These are phyloP conservation scores for Neurospora sp. DNA, from an alignment of 495 filamentous ascomycete species.

Conservation along the genomic window DNA sequence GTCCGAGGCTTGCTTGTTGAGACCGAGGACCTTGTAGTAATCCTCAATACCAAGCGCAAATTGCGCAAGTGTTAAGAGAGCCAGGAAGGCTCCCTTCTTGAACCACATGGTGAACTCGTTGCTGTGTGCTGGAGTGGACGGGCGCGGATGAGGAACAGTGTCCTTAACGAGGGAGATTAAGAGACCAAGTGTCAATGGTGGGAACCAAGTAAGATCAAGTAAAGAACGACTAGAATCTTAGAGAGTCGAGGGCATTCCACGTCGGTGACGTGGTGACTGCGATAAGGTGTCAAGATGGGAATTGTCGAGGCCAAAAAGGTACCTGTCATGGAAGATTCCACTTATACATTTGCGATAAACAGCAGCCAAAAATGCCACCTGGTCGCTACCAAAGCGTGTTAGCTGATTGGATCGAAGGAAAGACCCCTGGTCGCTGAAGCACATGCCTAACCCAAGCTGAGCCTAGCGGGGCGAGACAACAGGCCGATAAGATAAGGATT, in stretches of 20 bases:
- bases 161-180: neutral
- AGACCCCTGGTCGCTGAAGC: neutral
- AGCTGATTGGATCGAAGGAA: neutral
- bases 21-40: conserved; percentile 84
- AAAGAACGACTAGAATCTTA: conserved; percentile 4
- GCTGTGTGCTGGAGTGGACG: neutral
- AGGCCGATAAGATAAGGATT: conserved; percentile 24
- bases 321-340: neutral
- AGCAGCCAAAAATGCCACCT: conserved; percentile 10
- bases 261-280: neutral
- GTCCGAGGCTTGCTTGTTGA: conserved; percentile 74
- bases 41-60: conserved; percentile 50
- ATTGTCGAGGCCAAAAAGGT: neutral
- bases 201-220: neutral
- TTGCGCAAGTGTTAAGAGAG: conserved; percentile 37
- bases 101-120: conserved; percentile 28
- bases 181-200: neutral
- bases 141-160: neutral
- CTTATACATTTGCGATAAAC: conserved; percentile 11
- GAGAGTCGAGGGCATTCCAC: neutral
- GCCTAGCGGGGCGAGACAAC: neutral
- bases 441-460: neutral
- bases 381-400: neutral
- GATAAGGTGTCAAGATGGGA: neutral
- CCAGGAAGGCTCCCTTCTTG: conserved; percentile 27